phyloP scores from a whole-genome alignment of 768 basidiomycete genomes.

The Rhodosporidiobolus sp. region DNA sequence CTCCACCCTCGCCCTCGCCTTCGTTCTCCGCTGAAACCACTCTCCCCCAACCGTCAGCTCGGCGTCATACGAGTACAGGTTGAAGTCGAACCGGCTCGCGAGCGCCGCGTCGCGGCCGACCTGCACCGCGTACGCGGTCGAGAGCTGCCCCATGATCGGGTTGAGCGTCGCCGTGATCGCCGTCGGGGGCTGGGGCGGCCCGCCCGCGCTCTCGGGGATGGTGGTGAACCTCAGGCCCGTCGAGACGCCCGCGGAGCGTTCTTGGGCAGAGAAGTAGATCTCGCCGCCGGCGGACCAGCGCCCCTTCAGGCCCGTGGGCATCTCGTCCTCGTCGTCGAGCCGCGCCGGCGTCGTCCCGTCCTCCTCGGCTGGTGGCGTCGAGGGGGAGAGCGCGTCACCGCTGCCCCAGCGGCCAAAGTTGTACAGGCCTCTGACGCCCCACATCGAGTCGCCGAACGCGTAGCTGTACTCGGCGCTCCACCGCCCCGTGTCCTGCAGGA shows the following conservation, averaged over 20 bases:
- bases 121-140: constrained; percentile 83
- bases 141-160: constrained; percentile 92
- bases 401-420: constrained; percentile 74
- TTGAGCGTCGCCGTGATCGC: constrained; percentile 93
- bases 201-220: constrained; percentile 69
- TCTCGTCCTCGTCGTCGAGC: constrained; percentile 76
- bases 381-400: constrained; percentile 46
- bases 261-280: constrained; percentile 86
- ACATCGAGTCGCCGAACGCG: constrained; percentile 92
- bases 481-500: constrained; percentile 88
- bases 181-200: constrained; percentile 77
- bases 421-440: constrained; percentile 79
- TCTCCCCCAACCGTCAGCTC: constrained; percentile 94
- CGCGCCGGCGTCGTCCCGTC: neutral
- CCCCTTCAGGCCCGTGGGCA: constrained; percentile 85
- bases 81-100: constrained; percentile 77
- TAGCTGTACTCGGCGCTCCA: constrained; percentile 93
- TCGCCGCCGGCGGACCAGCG: constrained; percentile 90
- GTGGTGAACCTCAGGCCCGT: constrained; percentile 93
- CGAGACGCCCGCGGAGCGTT: constrained; percentile 93
- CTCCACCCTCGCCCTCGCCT: neutral
- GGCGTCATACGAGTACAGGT: constrained; percentile 93
- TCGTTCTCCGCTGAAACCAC: constrained; percentile 59
- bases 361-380: neutral
- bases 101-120: constrained; percentile 79